Percentiles rank a stretch among this genome's conserved stretches.
Evolutionary conservation across 164 flowering plant genomes (phyloP).

Genomic region (Dillenia suffruticosa): DNA sequence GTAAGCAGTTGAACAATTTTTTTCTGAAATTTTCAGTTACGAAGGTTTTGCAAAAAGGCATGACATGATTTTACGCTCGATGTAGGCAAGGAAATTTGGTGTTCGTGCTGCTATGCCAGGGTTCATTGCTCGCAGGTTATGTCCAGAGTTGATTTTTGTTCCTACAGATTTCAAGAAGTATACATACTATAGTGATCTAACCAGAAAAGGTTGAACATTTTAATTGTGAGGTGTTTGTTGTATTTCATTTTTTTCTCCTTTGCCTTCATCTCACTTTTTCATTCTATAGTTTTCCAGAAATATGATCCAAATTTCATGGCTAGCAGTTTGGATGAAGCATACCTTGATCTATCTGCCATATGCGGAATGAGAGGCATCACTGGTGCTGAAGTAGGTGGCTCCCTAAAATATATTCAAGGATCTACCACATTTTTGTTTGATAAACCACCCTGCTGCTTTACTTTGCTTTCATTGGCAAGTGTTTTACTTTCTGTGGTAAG

Average conservation of each 20-base stretch:
- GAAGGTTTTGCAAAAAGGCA: background rate
- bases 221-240: background rate
- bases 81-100: conserved; percentile 84
- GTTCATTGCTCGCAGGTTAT: conserved; percentile 90
- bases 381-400: conserved; percentile 65
- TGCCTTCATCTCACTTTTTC: background rate
- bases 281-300: conserved; percentile 56
- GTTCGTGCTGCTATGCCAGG: conserved; percentile 99
- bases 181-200: conserved; percentile 72
- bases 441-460: too few relatives aligned
- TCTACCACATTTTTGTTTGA: too few relatives aligned
- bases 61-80: conserved; percentile 1
- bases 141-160: conserved; percentile 85
- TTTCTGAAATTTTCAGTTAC: background rate
- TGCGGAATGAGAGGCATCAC: conserved; percentile 58
- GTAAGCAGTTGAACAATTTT: background rate
- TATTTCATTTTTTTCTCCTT: background rate
- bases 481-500: too few relatives aligned
- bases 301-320: conserved; percentile 88
- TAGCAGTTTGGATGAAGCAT: conserved; percentile 95
- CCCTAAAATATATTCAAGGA: background rate
- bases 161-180: conserved; percentile 85
- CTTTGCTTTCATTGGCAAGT: too few relatives aligned
- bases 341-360: conserved; percentile 80
- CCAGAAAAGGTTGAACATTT: conserved; percentile 67